Base-by-base conservation (phyloP, 2,329 filamentous ascomycete genomes). In the Fusarium sp. region DNA sequence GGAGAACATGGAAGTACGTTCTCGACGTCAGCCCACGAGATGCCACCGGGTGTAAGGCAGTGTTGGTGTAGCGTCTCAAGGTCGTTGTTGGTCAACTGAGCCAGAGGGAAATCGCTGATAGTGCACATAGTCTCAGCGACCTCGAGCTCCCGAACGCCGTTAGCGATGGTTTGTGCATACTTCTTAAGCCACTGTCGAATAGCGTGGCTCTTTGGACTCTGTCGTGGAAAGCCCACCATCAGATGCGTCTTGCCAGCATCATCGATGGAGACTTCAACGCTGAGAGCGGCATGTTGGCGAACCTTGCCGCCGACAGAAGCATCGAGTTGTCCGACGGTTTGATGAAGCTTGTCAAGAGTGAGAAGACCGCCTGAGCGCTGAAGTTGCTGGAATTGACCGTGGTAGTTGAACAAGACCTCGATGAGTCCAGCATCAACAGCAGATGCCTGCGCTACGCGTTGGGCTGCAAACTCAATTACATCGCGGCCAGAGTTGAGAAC, bases 311-410 rank as follows among this genome's bases (percentile, higher is more conserved):
- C 48, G 9, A 51, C 25, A 9, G 48, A 51, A 23, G 36, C 48
- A 51, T 51, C 25, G 0, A 51, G 36, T 0, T 51, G 23, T 1
- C 48, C 48, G 2, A 51, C 48, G 11, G 36, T 43, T 2, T 51
- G 48, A 17, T 51, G 48, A 8, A 51, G 48, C 11, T 51, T 51
- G 36, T 51, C 48, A 0, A 51, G 48, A 10, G 48, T 11, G 9
- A 51, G 48, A 1, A 51, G 25, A 5, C 36, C 48, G 1, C 17
- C 48, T 9, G 36, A 17, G 11, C 48, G 48, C 18, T 51, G 48
- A 0, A 51, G 48, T 17, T 51, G 48, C 2, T 51, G 48, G 25
- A 51, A 51, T 29, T 51, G 48, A 5, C 48, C 48, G 3, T 51
- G 48, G 37, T 51, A 51, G 0, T 51, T 51, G 4, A 43, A 51